Evolutionary conservation across 140 eudicot genomes (phyloP), one percentile per base, ranked within the genome.

Genomic region (Anethum foeniculum): DNA sequence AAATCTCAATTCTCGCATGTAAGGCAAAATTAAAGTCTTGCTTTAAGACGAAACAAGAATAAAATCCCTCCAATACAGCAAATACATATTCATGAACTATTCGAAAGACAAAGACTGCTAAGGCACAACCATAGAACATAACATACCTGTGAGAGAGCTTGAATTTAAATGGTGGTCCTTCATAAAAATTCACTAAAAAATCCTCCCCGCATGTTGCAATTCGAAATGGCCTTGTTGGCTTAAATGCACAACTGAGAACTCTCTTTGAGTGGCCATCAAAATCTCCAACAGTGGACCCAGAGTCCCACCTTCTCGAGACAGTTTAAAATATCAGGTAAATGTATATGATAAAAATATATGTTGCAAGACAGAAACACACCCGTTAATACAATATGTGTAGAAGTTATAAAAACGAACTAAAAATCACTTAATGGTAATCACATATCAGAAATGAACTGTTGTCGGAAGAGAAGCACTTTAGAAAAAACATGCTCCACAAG

Each of bases 121-220:
- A 30, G 54, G 39, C 78, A 23, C 30, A 28, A 75, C 39, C 36
- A 75, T 14, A 75, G 64, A 49, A 27, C 79, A 25, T 79, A 68
- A 79, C 85, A 60, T 80, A 94, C 98, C 98, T 92, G 89, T 87
- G 93, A 62, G 98, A 94, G 56, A 83, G 90, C 86, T 94, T 94
- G 88, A 94, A 94, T 85, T 92, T 94, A 80, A 94, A 94, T 21
- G 98, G 98, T 9, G 98, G 97, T 47, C 98, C 98, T 87, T 94
- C 98, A 84, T 94, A 94, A 82, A 92, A 94, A 79, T 94, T 94
- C 75, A 94, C 93, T 90, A 94, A 86, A 80, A 87, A 94, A 82
- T 94, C 98, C 86, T 94, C 98, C 64, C 98, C 98, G 77, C 96
- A 89, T 1, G 98, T 84, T 71, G 88, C 97, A 30, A 94, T 92